Conservation (phyloP, 2,329 filamentous ascomycete species). For the Penicillium sp. region DNA sequence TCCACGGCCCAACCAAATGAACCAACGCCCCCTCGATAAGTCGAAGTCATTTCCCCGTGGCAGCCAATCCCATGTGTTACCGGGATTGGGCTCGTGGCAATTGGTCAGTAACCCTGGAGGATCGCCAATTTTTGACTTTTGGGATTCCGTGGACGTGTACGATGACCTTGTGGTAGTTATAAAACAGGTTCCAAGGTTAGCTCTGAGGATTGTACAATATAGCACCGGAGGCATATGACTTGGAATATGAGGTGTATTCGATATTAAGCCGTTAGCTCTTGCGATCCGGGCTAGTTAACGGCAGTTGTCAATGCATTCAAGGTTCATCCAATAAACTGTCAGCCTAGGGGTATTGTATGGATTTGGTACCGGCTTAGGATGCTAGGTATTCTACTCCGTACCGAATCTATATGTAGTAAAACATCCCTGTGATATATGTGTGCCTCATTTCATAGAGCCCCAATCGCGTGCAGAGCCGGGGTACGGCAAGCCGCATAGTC, state of each 20-base stretch:
- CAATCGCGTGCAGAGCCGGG: conserved; percentile 4
- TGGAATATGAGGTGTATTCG: background rate
- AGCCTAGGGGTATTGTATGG: background rate
- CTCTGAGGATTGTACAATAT: background rate
- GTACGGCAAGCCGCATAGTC: conserved; percentile 7
- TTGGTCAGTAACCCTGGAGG: conserved; percentile 22
- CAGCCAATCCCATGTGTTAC: conserved; percentile 21
- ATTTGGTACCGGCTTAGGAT: background rate
- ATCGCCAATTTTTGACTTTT: conserved; percentile 25
- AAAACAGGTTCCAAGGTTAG: background rate
- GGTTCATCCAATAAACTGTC: background rate
- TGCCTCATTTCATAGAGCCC: conserved; percentile 2
- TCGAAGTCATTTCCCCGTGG: conserved; percentile 18
- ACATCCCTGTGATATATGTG: conserved; percentile 1
- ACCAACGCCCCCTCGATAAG: conserved; percentile 23
- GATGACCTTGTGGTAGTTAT: background rate
- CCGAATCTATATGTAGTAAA: background rate
- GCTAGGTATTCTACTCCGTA: background rate
- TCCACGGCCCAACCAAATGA: conserved; percentile 29
- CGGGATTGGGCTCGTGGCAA: conserved; percentile 13
- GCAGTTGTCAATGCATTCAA: background rate
- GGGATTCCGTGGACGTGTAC: background rate
- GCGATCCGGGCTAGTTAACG: background rate
- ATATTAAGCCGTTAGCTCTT: background rate
- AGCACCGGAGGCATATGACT: background rate